These are phyloP conservation scores for Podospora anserina DNA, from an alignment of 495 filamentous ascomycete species.

Conservation along the genomic window DNA sequence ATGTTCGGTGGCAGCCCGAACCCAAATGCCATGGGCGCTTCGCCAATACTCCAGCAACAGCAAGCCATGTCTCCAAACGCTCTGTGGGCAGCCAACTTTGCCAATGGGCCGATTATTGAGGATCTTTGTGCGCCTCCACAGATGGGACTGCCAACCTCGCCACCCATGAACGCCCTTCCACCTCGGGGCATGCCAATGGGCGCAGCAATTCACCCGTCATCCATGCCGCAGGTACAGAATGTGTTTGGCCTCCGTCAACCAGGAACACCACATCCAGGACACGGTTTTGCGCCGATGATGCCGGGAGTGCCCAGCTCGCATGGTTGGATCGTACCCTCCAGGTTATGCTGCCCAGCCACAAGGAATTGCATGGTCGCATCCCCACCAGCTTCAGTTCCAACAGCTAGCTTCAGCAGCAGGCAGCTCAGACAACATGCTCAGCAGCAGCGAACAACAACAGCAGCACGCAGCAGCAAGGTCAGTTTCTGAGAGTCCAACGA, in stretches of 20 bases:
- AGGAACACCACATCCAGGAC: not conserved
- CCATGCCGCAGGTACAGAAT: conserved; percentile 18
- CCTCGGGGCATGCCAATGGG: conserved; percentile 6
- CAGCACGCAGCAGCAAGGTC: conserved; percentile 3
- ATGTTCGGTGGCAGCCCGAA: conserved; percentile 10
- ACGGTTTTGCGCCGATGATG: not conserved
- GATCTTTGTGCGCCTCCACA: conserved; percentile 21
- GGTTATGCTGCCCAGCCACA: not conserved
- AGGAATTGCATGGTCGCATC: conserved; percentile 10
- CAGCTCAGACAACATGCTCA: conserved; percentile 1
- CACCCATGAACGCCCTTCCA: conserved; percentile 11
- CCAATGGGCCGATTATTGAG: conserved; percentile 23
- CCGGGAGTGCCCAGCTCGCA: not conserved
- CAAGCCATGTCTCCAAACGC: conserved; percentile 14
- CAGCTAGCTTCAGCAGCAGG: not conserved
- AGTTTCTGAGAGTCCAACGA: conserved; percentile 5
- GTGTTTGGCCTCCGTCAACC: conserved; percentile 21
- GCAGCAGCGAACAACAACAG: not conserved
- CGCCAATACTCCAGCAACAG: conserved; percentile 12
- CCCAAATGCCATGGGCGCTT: conserved; percentile 8
- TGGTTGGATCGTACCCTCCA: not conserved
- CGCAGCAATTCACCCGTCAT: conserved; percentile 11
- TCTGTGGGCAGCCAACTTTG: conserved; percentile 15
- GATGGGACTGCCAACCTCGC: conserved; percentile 7
- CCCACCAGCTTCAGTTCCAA: conserved; percentile 25